These are phyloP conservation scores for Entophlyctis luteolus DNA, from an alignment of 192 early-diverging fungal genomes.

Conservation along the genomic window DNA sequence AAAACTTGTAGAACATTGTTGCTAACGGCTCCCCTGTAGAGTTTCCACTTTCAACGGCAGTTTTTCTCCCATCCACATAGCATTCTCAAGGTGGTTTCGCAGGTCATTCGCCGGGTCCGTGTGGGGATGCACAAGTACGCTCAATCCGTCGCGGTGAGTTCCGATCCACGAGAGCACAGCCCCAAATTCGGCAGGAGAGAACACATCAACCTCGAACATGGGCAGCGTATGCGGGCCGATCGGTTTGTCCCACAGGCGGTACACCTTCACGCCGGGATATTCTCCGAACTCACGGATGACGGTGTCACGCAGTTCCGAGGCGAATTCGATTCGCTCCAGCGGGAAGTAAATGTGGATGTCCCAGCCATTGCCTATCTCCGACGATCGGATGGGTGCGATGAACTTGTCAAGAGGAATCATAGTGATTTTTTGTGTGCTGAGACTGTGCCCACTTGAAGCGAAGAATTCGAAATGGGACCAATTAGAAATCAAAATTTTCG, in stretches of 20 bases:
- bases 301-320: background rate
- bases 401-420: background rate
- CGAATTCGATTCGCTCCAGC: slow-evolving; percentile 2
- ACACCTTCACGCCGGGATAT: slow-evolving; percentile 5
- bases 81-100: slow-evolving; percentile 6
- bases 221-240: slow-evolving; percentile 22
- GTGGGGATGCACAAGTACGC: slow-evolving; percentile 12
- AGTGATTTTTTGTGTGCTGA: too few relatives aligned
- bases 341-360: slow-evolving; percentile 12
- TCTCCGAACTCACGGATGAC: background rate
- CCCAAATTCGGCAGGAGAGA: slow-evolving; percentile 14
- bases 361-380: background rate
- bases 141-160: background rate
- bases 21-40: background rate
- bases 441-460: too few relatives aligned
- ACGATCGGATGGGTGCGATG: background rate
- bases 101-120: slow-evolving; percentile 4
- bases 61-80: slow-evolving; percentile 6
- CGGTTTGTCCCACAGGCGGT: slow-evolving; percentile 3
- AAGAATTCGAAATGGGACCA: too few relatives aligned
- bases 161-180: slow-evolving; percentile 13
- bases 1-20: too few relatives aligned
- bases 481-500: too few relatives aligned
- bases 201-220: slow-evolving; percentile 23
- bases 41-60: background rate